Conservation (phyloP, 768 basidiomycete genomes). For the Rhodotorula graminis region DNA sequence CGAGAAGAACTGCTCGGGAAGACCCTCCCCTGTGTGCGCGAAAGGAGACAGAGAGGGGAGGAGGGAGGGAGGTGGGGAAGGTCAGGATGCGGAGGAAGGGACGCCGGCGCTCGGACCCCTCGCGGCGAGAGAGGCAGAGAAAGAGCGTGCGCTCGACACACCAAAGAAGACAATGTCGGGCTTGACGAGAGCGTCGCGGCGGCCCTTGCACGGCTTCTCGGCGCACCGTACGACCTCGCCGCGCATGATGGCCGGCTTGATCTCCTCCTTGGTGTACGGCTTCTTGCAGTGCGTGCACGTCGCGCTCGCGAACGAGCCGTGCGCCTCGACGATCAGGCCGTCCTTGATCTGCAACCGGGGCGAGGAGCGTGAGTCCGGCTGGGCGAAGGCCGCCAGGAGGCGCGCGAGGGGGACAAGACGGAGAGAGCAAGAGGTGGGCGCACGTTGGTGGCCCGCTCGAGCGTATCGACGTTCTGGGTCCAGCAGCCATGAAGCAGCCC, state of each 20-base stretch:
- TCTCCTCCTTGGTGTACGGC: conserved; percentile 61
- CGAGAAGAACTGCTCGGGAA: conserved; percentile 65
- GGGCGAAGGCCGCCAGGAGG: too few species aligned
- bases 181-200: conserved; percentile 43
- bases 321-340: conserved; percentile 80
- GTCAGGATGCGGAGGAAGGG: neutral
- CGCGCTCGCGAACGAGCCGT: conserved; percentile 87
- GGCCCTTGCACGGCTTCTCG: conserved; percentile 33
- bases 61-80: too few species aligned
- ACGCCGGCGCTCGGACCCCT: too few species aligned
- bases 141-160: neutral
- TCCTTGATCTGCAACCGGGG: conserved; percentile 30
- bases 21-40: conserved; percentile 48
- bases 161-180: conserved; percentile 47
- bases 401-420: too few species aligned
- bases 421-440: too few species aligned
- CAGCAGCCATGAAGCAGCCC: conserved; percentile 51
- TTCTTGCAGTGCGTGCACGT: conserved; percentile 70
- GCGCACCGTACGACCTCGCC: conserved; percentile 66
- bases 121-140: too few species aligned
- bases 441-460: conserved; percentile 53
- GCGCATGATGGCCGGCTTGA: conserved; percentile 60
- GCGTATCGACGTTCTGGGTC: conserved; percentile 81
- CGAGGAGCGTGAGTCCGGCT: too few species aligned
- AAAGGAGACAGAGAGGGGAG: neutral